phyloP scores from a whole-genome alignment of 176 grass and related monocot species.

The Dactylis glomerata region DNA sequence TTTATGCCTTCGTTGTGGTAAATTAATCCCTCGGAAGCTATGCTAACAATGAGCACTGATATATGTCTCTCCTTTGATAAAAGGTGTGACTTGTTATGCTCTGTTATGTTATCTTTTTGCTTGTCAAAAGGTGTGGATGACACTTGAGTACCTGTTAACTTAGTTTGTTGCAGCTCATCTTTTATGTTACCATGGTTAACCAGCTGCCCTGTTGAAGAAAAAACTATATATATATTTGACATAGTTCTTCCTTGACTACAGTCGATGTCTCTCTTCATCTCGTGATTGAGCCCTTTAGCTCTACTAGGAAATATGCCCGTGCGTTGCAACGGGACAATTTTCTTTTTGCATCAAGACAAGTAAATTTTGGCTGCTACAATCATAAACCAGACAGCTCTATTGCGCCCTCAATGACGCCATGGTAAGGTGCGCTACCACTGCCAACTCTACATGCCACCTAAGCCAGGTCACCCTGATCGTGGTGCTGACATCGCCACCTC shows the following conservation, averaged over 20 bases:
- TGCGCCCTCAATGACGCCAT: too few species aligned
- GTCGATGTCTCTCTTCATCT: not conserved
- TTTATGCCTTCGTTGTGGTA: not conserved
- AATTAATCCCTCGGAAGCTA: not conserved
- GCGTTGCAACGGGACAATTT: too few species aligned
- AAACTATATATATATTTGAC: not conserved
- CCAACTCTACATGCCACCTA: too few species aligned
- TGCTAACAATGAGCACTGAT: not conserved
- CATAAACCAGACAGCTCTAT: too few species aligned
- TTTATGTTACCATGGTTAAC: not conserved
- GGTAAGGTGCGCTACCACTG: too few species aligned
- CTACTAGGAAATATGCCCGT: too few species aligned
- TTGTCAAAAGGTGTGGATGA: not conserved
- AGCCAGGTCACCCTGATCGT: too few species aligned
- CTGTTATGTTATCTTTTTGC: not conserved
- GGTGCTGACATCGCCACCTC: too few species aligned
- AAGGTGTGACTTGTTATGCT: not conserved
- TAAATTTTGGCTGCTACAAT: too few species aligned
- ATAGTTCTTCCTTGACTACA: not conserved
- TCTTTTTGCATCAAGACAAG: too few species aligned
- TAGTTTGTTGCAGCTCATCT: not conserved
- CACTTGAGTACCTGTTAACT: not conserved
- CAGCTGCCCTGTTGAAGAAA: not conserved
- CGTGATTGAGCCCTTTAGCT: not conserved
- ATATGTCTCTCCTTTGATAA: not conserved